Evolutionary conservation across 2,329 filamentous ascomycete species (phyloP).

Genomic region (Venturiaceae sp.): DNA sequence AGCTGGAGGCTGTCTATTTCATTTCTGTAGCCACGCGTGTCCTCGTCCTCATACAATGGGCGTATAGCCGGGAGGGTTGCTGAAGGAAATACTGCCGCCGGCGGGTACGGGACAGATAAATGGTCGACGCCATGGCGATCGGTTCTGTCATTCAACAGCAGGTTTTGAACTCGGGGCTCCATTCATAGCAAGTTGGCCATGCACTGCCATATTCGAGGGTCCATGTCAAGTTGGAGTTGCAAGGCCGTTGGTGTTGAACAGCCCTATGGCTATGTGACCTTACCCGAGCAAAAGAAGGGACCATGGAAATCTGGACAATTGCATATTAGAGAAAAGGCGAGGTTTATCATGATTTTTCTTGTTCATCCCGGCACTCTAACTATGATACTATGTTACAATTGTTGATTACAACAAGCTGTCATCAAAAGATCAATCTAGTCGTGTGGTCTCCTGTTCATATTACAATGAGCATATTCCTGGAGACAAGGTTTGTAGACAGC

Average conservation of each 20-base stretch:
- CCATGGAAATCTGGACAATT: neutral
- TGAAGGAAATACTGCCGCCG: conserved; percentile 2
- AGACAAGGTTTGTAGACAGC: no score
- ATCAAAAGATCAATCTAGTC: no score
- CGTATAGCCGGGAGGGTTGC: conserved; percentile 4
- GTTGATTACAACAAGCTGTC: neutral
- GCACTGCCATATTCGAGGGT: neutral
- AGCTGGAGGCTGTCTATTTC: conserved; percentile 6
- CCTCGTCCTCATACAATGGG: conserved; percentile 1
- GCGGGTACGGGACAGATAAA: neutral
- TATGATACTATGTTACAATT: neutral
- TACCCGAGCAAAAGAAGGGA: neutral
- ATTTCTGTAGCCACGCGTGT: conserved; percentile 1
- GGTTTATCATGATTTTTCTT: neutral
- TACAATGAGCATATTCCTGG: no score
- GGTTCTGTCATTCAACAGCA: neutral
- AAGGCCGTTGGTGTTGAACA: neutral
- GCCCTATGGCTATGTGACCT: neutral
- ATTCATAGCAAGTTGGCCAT: conserved; percentile 1
- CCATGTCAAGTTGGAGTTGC: neutral
- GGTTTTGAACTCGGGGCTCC: conserved; percentile 7
- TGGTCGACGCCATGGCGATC: conserved; percentile 4
- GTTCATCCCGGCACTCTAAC: neutral
- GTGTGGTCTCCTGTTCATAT: no score
- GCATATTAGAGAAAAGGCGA: neutral